Evolutionary conservation across 805 yeast genomes (phyloP).

Genomic region (Lipomyces orientalis): DNA sequence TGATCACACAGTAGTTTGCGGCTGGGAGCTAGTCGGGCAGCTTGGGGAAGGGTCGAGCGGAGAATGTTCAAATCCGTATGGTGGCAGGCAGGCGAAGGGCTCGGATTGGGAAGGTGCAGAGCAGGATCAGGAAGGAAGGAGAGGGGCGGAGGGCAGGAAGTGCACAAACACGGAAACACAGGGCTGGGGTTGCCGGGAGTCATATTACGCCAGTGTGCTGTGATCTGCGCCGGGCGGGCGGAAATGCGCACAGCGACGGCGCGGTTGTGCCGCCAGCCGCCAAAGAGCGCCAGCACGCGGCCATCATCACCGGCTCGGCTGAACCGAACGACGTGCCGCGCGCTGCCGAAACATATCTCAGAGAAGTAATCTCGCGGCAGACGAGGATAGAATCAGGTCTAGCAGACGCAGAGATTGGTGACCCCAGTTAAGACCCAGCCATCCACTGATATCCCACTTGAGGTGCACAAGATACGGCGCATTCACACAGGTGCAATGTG

Average conservation of each 20-base stretch:
- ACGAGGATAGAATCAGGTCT: too few species aligned
- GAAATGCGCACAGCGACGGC: neutral
- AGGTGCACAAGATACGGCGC: too few species aligned
- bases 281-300: neutral
- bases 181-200: slow-evolving; percentile 10
- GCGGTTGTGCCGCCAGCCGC: neutral
- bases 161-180: slow-evolving; percentile 25
- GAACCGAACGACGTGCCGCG: neutral
- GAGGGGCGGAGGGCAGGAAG: slow-evolving; percentile 21
- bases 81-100: slow-evolving; percentile 5
- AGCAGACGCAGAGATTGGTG: too few species aligned
- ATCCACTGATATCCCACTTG: too few species aligned
- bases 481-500: too few species aligned
- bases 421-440: too few species aligned
- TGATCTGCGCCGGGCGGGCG: neutral
- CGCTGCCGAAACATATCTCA: too few species aligned
- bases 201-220: neutral
- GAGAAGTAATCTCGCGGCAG: too few species aligned
- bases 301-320: neutral
- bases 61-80: neutral
- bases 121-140: slow-evolving; percentile 31
- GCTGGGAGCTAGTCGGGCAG: neutral
- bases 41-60: neutral
- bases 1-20: neutral
- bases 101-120: slow-evolving; percentile 19